These are phyloP conservation scores for Cyberlindnera veronae DNA, from an alignment of 805 yeast genomes.

Conservation along the genomic window DNA sequence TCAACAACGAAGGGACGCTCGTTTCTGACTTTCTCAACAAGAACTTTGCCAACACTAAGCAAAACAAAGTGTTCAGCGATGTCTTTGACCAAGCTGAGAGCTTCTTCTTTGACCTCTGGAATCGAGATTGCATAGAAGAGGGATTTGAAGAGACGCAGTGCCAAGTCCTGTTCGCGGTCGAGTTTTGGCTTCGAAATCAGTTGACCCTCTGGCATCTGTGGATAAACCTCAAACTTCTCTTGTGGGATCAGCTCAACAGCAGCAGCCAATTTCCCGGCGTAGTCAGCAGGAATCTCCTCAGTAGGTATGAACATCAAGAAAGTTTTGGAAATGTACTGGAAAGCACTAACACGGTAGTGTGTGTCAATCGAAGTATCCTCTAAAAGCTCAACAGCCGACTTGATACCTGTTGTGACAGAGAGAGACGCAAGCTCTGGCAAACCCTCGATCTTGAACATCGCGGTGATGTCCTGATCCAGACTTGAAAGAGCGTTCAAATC, in stretches of 20 bases:
- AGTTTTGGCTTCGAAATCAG: constrained; percentile 47
- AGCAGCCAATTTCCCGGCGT: constrained; percentile 41
- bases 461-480: constrained; percentile 66
- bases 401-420: constrained; percentile 78
- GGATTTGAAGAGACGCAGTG: constrained; percentile 61
- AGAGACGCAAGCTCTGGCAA: constrained; percentile 58
- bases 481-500: constrained; percentile 53
- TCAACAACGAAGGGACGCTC: constrained; percentile 69
- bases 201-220: constrained; percentile 37
- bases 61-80: constrained; percentile 77
- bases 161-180: constrained; percentile 60
- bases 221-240: constrained; percentile 33
- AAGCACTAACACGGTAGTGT: constrained; percentile 77
- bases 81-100: constrained; percentile 55
- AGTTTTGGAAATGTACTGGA: constrained; percentile 61
- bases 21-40: constrained; percentile 63
- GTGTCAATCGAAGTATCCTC: constrained; percentile 56
- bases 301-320: constrained; percentile 61
- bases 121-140: constrained; percentile 75
- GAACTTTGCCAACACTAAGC: constrained; percentile 69
- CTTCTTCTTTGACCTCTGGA: constrained; percentile 68
- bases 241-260: constrained; percentile 42
- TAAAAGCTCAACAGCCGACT: constrained; percentile 70
- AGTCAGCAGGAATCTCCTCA: constrained; percentile 37
- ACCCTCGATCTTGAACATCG: constrained; percentile 70